Conservation (phyloP, 805 yeast genomes). For the Yarrowia deformans region DNA sequence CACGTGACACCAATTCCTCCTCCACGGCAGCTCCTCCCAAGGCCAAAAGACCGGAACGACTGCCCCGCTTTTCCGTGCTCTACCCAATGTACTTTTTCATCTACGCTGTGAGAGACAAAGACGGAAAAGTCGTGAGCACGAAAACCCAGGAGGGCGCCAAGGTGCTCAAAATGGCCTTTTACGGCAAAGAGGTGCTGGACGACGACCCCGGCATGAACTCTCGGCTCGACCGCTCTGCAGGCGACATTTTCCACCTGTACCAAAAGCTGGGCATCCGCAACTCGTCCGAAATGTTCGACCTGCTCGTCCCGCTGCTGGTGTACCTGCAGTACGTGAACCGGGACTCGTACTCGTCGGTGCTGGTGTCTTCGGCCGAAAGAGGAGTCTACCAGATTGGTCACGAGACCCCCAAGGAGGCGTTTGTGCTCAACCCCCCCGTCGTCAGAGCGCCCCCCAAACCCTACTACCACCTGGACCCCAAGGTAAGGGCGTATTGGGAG, state of each 20-base stretch:
- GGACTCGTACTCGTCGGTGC: constrained; percentile 30
- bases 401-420: constrained; percentile 28
- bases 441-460: constrained; percentile 14
- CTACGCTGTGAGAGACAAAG: constrained; percentile 25
- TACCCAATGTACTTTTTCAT: constrained; percentile 38
- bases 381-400: constrained; percentile 36
- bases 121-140: constrained; percentile 15
- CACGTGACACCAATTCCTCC: neutral
- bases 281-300: constrained; percentile 35
- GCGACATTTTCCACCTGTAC: constrained; percentile 34
- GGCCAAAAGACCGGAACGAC: constrained; percentile 29
- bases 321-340: constrained; percentile 35
- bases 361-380: constrained; percentile 9
- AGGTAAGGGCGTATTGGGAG: constrained; percentile 34
- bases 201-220: constrained; percentile 36
- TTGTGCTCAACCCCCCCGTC: constrained; percentile 4
- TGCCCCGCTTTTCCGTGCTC: constrained; percentile 32
- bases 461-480: constrained; percentile 21
- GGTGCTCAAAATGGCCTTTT: constrained; percentile 36
- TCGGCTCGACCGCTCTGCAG: constrained; percentile 15
- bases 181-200: constrained; percentile 35
- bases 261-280: constrained; percentile 26
- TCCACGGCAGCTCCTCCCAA: neutral
- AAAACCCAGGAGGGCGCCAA: constrained; percentile 35
- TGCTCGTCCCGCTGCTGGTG: constrained; percentile 19